Conservation (phyloP, 371 early-diverging fungal species). For the Chytridium lagenaria region DNA sequence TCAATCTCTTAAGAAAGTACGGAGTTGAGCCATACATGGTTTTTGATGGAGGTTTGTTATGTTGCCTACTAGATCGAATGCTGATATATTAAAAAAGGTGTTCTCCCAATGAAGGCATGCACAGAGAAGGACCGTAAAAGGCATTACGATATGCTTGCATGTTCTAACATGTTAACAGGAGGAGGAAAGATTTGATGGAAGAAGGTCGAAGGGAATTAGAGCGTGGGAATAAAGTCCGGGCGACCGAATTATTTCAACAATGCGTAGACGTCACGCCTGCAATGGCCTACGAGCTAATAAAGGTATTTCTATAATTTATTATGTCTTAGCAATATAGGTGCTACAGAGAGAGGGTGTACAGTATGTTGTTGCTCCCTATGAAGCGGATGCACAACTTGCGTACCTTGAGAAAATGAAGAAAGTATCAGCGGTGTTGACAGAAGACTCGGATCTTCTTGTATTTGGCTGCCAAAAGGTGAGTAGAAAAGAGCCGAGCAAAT, state of each 20-base stretch:
- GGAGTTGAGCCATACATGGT: slow-evolving; percentile 89
- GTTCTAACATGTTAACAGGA: slow-evolving; percentile 39
- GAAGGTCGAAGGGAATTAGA: slow-evolving; percentile 57
- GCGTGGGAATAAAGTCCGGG: slow-evolving; percentile 63
- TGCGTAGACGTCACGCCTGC: slow-evolving; percentile 65
- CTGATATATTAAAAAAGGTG: slow-evolving; percentile 40
- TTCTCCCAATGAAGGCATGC: slow-evolving; percentile 79
- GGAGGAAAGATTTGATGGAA: slow-evolving; percentile 61
- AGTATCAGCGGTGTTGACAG: slow-evolving; percentile 88
- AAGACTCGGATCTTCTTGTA: slow-evolving; percentile 96
- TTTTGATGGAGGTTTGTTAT: slow-evolving; percentile 88
- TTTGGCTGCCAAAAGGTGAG: slow-evolving; percentile 86
- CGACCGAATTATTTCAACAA: slow-evolving; percentile 73
- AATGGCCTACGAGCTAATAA: slow-evolving; percentile 81
- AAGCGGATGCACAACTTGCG: slow-evolving; percentile 98
- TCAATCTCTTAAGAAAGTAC: slow-evolving; percentile 70
- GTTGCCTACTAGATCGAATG: not conserved
- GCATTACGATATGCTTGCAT: slow-evolving; percentile 39
- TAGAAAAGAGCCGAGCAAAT: no score
- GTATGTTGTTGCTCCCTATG: slow-evolving; percentile 96
- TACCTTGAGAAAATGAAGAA: slow-evolving; percentile 76
- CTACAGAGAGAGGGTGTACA: slow-evolving; percentile 70
- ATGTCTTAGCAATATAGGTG: slow-evolving; percentile 49
- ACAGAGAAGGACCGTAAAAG: slow-evolving; percentile 76
- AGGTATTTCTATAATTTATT: slow-evolving; percentile 54